Conservation (phyloP, 257 asterid species). For the Ophiorrhiza pumila region DNA sequence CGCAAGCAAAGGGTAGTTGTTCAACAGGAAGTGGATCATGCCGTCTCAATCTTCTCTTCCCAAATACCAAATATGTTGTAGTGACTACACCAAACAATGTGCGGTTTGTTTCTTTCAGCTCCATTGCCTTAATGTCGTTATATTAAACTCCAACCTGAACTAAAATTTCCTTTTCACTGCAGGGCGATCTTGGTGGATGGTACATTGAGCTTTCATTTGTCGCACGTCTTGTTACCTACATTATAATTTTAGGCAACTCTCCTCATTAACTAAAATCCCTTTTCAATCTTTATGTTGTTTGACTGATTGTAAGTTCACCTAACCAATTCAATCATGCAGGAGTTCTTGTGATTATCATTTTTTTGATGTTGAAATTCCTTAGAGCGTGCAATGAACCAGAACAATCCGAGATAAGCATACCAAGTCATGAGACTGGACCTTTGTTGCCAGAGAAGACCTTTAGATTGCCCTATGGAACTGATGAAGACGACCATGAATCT, state of each 20-base stretch:
- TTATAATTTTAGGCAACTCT: constrained; percentile 18
- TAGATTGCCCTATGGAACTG: constrained; percentile 26
- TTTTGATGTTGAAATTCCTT: constrained; percentile 17
- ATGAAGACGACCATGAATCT: constrained; percentile 15
- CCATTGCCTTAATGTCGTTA: neutral
- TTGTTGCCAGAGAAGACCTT: constrained; percentile 17
- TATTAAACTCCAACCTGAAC: neutral
- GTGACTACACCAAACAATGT: constrained; percentile 16
- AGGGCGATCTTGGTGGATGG: constrained; percentile 12
- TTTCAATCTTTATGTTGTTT: neutral
- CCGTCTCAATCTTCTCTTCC: constrained; percentile 13
- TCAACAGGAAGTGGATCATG: constrained; percentile 12
- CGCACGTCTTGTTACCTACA: neutral
- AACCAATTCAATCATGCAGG: constrained; percentile 13
- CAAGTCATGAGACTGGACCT: constrained; percentile 14
- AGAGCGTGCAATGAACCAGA: constrained; percentile 18
- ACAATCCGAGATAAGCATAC: neutral
- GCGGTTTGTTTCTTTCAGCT: neutral
- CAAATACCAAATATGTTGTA: constrained; percentile 1
- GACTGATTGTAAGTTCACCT: neutral
- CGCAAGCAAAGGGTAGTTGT: constrained; percentile 15
- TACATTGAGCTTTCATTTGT: constrained; percentile 7
- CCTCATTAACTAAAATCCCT: neutral
- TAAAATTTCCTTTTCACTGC: neutral
- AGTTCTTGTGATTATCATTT: neutral